Evolutionary conservation across 352 stramenopile species (phyloP).

Genomic region (Globisporangium yorkense): DNA sequence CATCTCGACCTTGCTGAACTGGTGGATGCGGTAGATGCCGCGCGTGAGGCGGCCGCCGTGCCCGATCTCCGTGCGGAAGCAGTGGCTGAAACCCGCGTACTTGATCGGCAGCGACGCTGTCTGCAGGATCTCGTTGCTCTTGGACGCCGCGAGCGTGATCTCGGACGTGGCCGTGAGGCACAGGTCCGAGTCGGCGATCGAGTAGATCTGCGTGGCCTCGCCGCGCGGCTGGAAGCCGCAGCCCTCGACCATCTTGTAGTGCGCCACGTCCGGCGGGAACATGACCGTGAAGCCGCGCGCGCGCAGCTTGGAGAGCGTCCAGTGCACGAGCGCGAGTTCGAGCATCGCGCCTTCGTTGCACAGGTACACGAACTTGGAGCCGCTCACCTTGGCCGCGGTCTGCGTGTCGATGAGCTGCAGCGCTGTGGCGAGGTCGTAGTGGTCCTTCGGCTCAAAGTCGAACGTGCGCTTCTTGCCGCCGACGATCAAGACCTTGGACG

Average conservation of each 20-base stretch:
- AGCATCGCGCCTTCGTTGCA: conserved; percentile 87
- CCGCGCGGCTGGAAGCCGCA: conserved; percentile 84
- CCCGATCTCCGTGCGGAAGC: conserved; percentile 85
- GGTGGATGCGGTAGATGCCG: conserved; percentile 87
- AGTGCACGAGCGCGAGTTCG: conserved; percentile 81
- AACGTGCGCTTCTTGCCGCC: conserved; percentile 56
- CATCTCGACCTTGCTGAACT: conserved; percentile 91
- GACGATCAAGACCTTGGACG: conserved; percentile 44
- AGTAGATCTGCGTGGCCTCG: conserved; percentile 86
- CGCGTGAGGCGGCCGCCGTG: conserved; percentile 63
- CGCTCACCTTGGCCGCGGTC: conserved; percentile 54
- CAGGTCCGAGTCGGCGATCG: conserved; percentile 75
- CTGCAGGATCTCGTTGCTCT: conserved; percentile 69
- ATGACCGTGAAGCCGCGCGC: conserved; percentile 67
- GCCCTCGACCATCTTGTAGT: conserved; percentile 76
- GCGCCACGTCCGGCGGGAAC: conserved; percentile 79
- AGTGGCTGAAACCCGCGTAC: conserved; percentile 81
- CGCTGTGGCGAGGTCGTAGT: conserved; percentile 61
- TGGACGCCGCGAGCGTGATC: conserved; percentile 75
- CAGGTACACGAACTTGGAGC: conserved; percentile 83
- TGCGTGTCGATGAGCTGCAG: conserved; percentile 76
- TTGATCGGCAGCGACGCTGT: conserved; percentile 57
- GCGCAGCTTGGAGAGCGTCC: conserved; percentile 63
- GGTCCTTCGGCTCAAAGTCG: conserved; percentile 55
- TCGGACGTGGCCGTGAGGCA: conserved; percentile 83